Base-by-base conservation (phyloP, 2,329 filamentous ascomycete genomes). In the Epichloe scottii region DNA sequence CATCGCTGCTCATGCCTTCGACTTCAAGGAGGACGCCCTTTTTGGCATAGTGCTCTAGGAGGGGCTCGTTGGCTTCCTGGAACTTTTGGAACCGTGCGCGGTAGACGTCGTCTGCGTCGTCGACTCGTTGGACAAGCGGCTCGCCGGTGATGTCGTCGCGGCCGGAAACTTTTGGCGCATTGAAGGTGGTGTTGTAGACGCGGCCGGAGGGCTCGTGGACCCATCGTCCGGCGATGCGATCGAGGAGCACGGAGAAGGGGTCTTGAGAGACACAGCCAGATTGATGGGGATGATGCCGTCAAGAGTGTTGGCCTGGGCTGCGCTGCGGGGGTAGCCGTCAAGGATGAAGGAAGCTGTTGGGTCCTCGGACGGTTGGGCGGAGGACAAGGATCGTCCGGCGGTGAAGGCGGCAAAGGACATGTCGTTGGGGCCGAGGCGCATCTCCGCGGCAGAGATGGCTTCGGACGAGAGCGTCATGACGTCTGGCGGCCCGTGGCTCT, bases 141-240 rank as follows among this genome's bases (percentile, higher is more conserved):
- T 98, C 93, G 15, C 93, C 93, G 0, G 93, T 98, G 46, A 96
- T 64, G 66, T 98, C 93, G 68, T 98, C 93, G 58, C 76, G 79
- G 26, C 93, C 91, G 0, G 81, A 69, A 1, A 90, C 81, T 57
- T 84, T 85, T 1, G 93, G 93, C 7, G 86, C 78, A 63, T 97
- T 89, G 73, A 95, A 98, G 0, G 83, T 83, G 2, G 89, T 94
- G 66, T 98, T 98, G 74, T 98, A 98, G 15, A 96, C 85, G 30
- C 93, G 79, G 1, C 93, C 93, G 0, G 89, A 95, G 0, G 89
- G 82, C 61, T 87, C 86, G 68, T 98, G 93, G 40, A 96, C 85
- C 90, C 90, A 96, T 52, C 93, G 85, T 48, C 89, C 89, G 42
- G 87, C 82, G 59, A 98, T 96, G 51, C 93, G 85, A 59, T 89